Percentiles rank a stretch among this genome's conserved stretches.
Conservation (phyloP, 2,329 filamentous ascomycete species). For the Aspergillus fructus region DNA sequence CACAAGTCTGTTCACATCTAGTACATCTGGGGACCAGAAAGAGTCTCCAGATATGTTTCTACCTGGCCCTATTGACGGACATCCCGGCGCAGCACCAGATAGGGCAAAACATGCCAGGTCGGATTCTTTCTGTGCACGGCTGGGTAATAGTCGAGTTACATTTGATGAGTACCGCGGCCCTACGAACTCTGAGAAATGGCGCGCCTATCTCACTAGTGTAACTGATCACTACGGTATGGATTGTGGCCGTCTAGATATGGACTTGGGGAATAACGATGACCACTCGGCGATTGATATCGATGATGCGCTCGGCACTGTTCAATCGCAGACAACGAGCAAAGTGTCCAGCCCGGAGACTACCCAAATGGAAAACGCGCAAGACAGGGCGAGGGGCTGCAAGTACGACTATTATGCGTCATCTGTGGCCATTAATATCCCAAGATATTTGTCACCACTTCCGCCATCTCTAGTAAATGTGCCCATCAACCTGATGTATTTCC, state of each 20-base stretch:
- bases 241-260: conserved; percentile 66
- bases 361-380: neutral
- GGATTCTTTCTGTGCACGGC: neutral
- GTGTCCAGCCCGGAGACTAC: conserved; percentile 2
- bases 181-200: conserved; percentile 27
- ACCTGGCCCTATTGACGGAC: conserved; percentile 12
- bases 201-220: conserved; percentile 33
- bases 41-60: conserved; percentile 14
- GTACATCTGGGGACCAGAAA: neutral
- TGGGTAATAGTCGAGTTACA: neutral
- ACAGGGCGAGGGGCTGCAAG: conserved; percentile 51
- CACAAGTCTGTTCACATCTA: conserved; percentile 9
- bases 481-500: conserved; percentile 76
- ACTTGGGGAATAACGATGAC: conserved; percentile 71
- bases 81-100: neutral
- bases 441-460: conserved; percentile 57
- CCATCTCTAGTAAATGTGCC: conserved; percentile 64
- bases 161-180: conserved; percentile 31
- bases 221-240: conserved; percentile 65
- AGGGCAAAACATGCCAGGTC: neutral
- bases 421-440: conserved; percentile 63
- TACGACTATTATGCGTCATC: conserved; percentile 70
- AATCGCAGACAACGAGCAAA: conserved; percentile 14
- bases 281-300: conserved; percentile 60
- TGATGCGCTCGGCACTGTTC: conserved; percentile 38